A percentile compares a stretch with the other conserved stretches of the same genome.
phyloP scores from a whole-genome alignment of 2,329 filamentous ascomycete genomes.

The Pyrenochaeta sp. region DNA sequence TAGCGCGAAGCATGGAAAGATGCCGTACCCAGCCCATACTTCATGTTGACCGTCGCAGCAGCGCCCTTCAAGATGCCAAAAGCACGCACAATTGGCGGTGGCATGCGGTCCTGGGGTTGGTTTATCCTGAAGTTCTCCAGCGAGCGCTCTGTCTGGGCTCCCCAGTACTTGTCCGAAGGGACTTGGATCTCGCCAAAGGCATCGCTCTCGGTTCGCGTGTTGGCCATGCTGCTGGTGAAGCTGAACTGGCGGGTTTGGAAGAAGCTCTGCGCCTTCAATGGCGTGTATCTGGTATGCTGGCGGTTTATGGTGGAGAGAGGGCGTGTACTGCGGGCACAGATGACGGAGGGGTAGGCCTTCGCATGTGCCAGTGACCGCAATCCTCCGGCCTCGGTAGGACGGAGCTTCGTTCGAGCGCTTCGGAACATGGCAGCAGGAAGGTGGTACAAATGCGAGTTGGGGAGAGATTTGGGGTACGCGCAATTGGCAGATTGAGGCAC shows the following conservation, averaged over 20 bases:
- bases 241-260: conserved; percentile 42
- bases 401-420: conserved; percentile 40
- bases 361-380: conserved; percentile 49
- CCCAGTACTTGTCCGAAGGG: conserved; percentile 94
- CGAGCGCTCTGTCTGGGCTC: conserved; percentile 94
- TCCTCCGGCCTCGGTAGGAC: conserved; percentile 46
- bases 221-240: conserved; percentile 47
- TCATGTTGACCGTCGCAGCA: conserved; percentile 94
- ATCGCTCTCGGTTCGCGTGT: conserved; percentile 87
- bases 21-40: conserved; percentile 80
- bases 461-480: conserved; percentile 4
- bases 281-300: conserved; percentile 24
- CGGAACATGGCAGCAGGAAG: conserved; percentile 44
- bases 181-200: conserved; percentile 98
- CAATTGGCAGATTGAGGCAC: conserved; percentile 15
- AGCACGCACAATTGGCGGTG: conserved; percentile 86
- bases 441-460: conserved; percentile 2
- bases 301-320: conserved; percentile 40
- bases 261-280: conserved; percentile 25
- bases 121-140: conserved; percentile 99
- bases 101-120: conserved; percentile 98
- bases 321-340: conserved; percentile 28
- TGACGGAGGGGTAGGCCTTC: conserved; percentile 41
- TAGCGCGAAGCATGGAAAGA: neutral
- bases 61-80: conserved; percentile 98